Conservation (phyloP, 805 yeast genomes). For the Blastobotrys parvus region DNA sequence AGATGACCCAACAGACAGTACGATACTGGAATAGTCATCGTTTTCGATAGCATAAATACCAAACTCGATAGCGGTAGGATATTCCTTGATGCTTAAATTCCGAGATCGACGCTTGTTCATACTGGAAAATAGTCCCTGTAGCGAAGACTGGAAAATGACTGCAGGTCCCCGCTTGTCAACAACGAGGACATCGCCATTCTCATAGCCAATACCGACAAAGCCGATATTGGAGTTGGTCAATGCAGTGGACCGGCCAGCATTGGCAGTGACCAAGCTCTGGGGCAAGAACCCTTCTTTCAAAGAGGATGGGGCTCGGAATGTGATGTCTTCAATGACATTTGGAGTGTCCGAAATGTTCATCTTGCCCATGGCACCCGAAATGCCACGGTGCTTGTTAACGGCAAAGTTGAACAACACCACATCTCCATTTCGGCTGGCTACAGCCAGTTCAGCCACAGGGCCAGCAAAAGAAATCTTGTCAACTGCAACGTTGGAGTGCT, state of each 20-base stretch:
- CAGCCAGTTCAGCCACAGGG: conserved; percentile 66
- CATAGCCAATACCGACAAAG: conserved; percentile 73
- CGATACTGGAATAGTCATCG: conserved; percentile 63
- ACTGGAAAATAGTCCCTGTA: neutral
- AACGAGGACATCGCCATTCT: conserved; percentile 63
- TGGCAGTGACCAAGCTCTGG: conserved; percentile 35
- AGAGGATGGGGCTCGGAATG: conserved; percentile 43
- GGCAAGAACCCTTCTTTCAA: conserved; percentile 59
- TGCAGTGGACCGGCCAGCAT: conserved; percentile 46
- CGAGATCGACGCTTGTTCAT: conserved; percentile 3
- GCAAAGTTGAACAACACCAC: conserved; percentile 70
- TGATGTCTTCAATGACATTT: conserved; percentile 33
- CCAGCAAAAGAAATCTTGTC: conserved; percentile 64
- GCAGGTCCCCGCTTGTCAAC: conserved; percentile 75
- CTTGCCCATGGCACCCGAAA: conserved; percentile 18
- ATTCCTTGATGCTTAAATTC: conserved; percentile 8
- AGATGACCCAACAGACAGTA: conserved; percentile 69
- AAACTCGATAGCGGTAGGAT: conserved; percentile 59
- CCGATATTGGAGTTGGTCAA: conserved; percentile 68
- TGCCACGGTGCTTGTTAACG: conserved; percentile 32
- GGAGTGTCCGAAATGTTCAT: conserved; percentile 3
- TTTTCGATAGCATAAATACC: conserved; percentile 60
- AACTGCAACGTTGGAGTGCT: conserved; percentile 37
- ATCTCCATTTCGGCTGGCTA: conserved; percentile 60
- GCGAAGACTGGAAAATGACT: conserved; percentile 30